Evolutionary conservation across 768 basidiomycete species (phyloP).

Genomic region (Suillus hirtellus): DNA sequence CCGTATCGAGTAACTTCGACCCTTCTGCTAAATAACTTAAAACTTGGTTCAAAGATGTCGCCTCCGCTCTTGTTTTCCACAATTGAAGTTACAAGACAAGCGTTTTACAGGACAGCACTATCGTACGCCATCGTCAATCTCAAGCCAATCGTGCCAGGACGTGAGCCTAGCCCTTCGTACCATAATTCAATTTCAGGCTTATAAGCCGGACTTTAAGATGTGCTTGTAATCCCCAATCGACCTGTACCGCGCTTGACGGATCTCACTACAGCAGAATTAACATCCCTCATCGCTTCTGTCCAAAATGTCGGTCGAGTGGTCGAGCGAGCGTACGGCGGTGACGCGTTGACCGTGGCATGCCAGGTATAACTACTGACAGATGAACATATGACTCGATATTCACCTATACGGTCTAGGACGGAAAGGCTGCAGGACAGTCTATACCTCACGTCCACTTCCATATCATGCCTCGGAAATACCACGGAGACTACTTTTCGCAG

Average conservation of each 20-base stretch:
- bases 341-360: constrained; percentile 84
- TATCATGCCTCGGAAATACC: constrained; percentile 76
- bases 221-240: constrained; percentile 59
- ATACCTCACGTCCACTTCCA: constrained; percentile 91
- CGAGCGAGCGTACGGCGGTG: constrained; percentile 79
- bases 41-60: constrained; percentile 10
- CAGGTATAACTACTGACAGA: constrained; percentile 54
- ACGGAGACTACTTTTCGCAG: constrained; percentile 64
- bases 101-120: constrained; percentile 66
- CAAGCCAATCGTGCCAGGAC: constrained; percentile 91
- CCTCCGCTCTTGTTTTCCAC: constrained; percentile 65
- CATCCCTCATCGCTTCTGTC: constrained; percentile 78
- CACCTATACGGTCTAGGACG: constrained; percentile 59
- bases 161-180: constrained; percentile 48
- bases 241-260: constrained; percentile 58
- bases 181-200: not conserved
- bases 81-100: constrained; percentile 76
- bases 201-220: constrained; percentile 37
- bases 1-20: constrained; percentile 3
- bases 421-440: constrained; percentile 79
- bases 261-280: constrained; percentile 63
- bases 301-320: constrained; percentile 78
- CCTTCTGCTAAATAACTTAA: not conserved
- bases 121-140: constrained; percentile 92
- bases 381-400: not conserved